Evolutionary conservation across 495 filamentous ascomycete genomes (phyloP).

Genomic region (Xylaria longipes): DNA sequence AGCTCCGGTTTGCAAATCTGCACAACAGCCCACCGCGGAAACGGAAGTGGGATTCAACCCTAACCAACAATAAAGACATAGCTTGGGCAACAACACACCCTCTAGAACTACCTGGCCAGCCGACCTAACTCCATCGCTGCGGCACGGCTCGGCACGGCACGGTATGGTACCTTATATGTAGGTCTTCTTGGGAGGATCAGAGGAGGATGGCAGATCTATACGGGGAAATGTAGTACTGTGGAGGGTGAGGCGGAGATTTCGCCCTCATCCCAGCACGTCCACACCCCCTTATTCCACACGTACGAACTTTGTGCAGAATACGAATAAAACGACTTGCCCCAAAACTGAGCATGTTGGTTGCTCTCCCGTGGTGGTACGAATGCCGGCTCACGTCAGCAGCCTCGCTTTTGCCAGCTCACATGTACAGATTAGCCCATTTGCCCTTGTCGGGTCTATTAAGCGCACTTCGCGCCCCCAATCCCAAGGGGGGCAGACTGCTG

Average conservation of each 20-base stretch:
- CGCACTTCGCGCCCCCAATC: conserved; percentile 17
- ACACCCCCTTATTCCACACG: neutral
- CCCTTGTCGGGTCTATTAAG: conserved; percentile 9
- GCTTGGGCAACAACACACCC: conserved; percentile 1
- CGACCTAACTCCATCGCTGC: conserved; percentile 11
- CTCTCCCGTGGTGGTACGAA: conserved; percentile 14
- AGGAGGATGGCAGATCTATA: conserved; percentile 1
- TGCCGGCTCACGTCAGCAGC: conserved; percentile 28
- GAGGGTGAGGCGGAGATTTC: conserved; percentile 18
- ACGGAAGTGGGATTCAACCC: conserved; percentile 6
- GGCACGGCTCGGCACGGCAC: conserved; percentile 24
- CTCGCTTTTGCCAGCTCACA: conserved; percentile 16
- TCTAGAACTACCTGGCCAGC: neutral
- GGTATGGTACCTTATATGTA: conserved; percentile 17
- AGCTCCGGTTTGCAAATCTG: too few relatives aligned
- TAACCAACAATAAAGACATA: neutral
- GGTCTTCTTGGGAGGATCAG: neutral
- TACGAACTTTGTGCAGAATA: neutral
- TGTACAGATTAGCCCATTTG: neutral
- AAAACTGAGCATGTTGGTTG: neutral
- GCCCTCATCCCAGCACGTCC: neutral
- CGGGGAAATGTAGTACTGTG: conserved; percentile 17
- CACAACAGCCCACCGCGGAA: conserved; percentile 11
- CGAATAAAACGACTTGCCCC: neutral
- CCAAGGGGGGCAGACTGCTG: neutral